Percentiles rank a stretch among this genome's conserved stretches.
Conservation (phyloP, 805 yeast species). For the Yamadazyma akitaensis region DNA sequence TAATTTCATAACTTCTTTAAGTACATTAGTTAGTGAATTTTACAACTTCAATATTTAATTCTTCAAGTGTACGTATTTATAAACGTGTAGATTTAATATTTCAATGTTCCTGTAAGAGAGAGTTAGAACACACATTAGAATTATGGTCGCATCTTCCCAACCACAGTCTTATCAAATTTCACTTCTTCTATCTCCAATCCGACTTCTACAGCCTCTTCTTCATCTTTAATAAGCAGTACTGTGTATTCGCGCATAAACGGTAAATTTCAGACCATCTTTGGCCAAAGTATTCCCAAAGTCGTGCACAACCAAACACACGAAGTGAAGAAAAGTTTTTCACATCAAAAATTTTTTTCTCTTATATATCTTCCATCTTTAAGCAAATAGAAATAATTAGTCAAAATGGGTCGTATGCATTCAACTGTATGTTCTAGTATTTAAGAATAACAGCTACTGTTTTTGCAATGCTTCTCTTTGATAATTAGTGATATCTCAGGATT, state of each 20-base stretch:
- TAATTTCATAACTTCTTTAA: no score
- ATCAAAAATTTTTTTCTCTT: slow-evolving; percentile 19
- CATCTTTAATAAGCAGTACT: no score
- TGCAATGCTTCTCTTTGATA: slow-evolving; percentile 8
- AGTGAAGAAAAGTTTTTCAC: slow-evolving; percentile 9
- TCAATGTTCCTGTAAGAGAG: no score
- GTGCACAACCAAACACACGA: background rate
- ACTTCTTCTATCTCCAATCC: no score
- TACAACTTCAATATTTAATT: no score
- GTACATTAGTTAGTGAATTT: no score
- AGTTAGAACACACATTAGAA: no score
- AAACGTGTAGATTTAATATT: no score
- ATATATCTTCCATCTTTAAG: slow-evolving; percentile 8
- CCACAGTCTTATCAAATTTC: no score
- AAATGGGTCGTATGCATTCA: slow-evolving; percentile 99
- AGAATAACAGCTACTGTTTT: slow-evolving; percentile 1
- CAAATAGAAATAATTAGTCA: slow-evolving; percentile 45
- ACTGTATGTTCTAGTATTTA: slow-evolving; percentile 62
- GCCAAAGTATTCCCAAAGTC: background rate
- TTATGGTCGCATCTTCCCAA: no score
- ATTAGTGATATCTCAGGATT: slow-evolving; percentile 8
- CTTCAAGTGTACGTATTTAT: no score
- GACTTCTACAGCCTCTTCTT: no score
- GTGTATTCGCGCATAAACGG: background rate
- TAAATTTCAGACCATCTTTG: background rate